Evolutionary conservation across 208 protist genomes (phyloP).

Genomic region (Acanthamoeba castellanii): DNA sequence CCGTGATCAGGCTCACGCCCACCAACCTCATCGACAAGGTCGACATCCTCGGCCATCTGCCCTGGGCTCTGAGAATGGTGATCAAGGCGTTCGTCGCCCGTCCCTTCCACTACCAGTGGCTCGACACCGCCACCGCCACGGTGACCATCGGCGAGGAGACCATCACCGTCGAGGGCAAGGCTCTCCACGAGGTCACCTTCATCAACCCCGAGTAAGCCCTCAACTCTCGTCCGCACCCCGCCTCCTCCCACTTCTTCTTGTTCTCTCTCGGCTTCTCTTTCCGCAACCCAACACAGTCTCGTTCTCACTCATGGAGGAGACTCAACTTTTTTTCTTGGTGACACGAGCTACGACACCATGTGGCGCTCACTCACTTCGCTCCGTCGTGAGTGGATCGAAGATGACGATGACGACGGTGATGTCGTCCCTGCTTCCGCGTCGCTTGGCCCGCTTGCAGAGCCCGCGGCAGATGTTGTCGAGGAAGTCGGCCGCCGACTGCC

Average conservation of each 20-base stretch:
- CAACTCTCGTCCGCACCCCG: neutral
- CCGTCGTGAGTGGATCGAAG: conserved; percentile 6
- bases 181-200: conserved; percentile 72
- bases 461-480: conserved; percentile 37
- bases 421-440: conserved; percentile 61
- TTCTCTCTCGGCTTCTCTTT: neutral
- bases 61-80: conserved; percentile 61
- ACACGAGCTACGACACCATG: neutral
- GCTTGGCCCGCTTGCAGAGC: conserved; percentile 63
- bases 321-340: neutral
- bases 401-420: conserved; percentile 68
- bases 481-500: conserved; percentile 44
- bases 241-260: neutral
- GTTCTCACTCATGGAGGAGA: too few relatives aligned
- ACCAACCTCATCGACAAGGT: conserved; percentile 73
- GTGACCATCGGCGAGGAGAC: conserved; percentile 67
- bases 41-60: conserved; percentile 66
- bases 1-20: conserved; percentile 65
- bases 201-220: conserved; percentile 64
- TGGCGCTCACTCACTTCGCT: neutral
- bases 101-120: conserved; percentile 73
- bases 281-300: neutral
- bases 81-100: conserved; percentile 73
- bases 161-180: conserved; percentile 39
- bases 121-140: conserved; percentile 57